Conservation (phyloP, 2,329 filamentous ascomycete species). For the Neopestalotiopsis sp. region DNA sequence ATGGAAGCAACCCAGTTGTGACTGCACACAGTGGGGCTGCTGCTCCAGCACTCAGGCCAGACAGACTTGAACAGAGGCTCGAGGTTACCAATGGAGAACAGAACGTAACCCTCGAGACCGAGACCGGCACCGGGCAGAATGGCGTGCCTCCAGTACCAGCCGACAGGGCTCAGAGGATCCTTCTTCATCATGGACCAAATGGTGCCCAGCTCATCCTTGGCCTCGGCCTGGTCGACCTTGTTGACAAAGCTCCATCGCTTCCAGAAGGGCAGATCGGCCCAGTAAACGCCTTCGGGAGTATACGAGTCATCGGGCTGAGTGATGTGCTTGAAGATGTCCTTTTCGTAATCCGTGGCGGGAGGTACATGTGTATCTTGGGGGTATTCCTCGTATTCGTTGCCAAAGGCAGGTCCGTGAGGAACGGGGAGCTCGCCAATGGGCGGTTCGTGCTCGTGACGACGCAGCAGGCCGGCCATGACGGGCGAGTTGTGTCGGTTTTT, state of each 20-base stretch:
- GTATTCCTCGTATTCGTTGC: slow-evolving; percentile 55
- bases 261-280: slow-evolving; percentile 80
- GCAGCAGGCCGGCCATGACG: slow-evolving; percentile 20
- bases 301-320: slow-evolving; percentile 91
- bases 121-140: slow-evolving; percentile 92
- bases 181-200: slow-evolving; percentile 84
- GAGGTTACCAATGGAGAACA: slow-evolving; percentile 96
- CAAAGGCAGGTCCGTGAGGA: slow-evolving; percentile 57
- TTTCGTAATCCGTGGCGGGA: slow-evolving; percentile 55
- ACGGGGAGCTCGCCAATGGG: slow-evolving; percentile 60
- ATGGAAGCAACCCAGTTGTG: slow-evolving; percentile 83
- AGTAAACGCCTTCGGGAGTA: slow-evolving; percentile 83
- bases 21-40: slow-evolving; percentile 65
- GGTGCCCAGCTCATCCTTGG: slow-evolving; percentile 66
- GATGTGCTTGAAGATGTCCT: slow-evolving; percentile 74
- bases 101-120: slow-evolving; percentile 91
- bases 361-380: slow-evolving; percentile 37
- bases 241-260: slow-evolving; percentile 78
- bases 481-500: neutral
- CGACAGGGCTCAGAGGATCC: slow-evolving; percentile 83
- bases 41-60: slow-evolving; percentile 81
- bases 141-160: slow-evolving; percentile 88
- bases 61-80: slow-evolving; percentile 78
- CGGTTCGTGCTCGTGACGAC: slow-evolving; percentile 49
- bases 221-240: slow-evolving; percentile 74